phyloP scores from a whole-genome alignment of 352 stramenopile genomes.

The Phytopythium helicoides region DNA sequence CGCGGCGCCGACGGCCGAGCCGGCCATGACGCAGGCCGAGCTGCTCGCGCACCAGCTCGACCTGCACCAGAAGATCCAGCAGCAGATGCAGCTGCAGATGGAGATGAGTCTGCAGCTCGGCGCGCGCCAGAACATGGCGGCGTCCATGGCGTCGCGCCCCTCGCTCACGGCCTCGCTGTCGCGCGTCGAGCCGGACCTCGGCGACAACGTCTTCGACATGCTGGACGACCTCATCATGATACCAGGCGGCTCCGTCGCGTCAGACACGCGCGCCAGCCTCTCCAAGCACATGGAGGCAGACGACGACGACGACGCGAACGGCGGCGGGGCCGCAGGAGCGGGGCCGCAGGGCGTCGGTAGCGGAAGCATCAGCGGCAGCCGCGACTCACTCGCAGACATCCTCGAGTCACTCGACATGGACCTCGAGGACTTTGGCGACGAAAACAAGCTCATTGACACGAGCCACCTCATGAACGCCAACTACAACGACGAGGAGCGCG shows the following conservation, averaged over 20 bases:
- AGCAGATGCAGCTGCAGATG: conserved; percentile 86
- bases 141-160: conserved; percentile 15
- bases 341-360: conserved; percentile 17
- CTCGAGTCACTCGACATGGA: conserved; percentile 86
- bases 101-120: conserved; percentile 81
- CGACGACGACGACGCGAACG: conserved; percentile 24
- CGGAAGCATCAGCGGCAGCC: conserved; percentile 28
- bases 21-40: conserved; percentile 74
- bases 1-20: conserved; percentile 6
- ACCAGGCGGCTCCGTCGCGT: conserved; percentile 40
- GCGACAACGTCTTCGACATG: conserved; percentile 88
- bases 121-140: conserved; percentile 23
- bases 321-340: conserved; percentile 15
- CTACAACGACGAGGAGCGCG: conserved; percentile 35
- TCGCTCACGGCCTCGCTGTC: conserved; percentile 59
- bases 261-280: conserved; percentile 53
- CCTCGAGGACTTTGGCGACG: conserved; percentile 67
- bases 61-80: conserved; percentile 82
- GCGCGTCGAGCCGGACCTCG: conserved; percentile 77
- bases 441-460: conserved; percentile 34
- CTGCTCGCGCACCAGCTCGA: conserved; percentile 77
- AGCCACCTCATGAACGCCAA: conserved; percentile 22
- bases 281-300: conserved; percentile 47
- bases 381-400: conserved; percentile 79
- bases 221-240: conserved; percentile 88